Evolutionary conservation across 306 rosid species (phyloP).

Genomic region (Lagenaria siceraria): DNA sequence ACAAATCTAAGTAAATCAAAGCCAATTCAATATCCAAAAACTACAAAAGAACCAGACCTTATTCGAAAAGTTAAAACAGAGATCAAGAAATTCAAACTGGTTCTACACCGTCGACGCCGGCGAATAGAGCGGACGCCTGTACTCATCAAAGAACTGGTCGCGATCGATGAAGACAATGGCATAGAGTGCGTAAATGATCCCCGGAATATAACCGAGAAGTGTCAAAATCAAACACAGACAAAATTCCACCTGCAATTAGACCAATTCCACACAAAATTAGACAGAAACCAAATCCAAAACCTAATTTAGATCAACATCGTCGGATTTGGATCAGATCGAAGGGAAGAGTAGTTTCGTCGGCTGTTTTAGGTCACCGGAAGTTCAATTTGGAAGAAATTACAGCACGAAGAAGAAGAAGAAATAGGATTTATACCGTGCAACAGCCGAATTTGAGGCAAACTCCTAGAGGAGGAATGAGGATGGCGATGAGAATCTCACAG

Average conservation of each 20-base stretch:
- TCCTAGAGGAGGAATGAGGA: slow-evolving; percentile 12
- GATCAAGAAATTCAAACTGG: background rate
- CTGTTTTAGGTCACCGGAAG: background rate
- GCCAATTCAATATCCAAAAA: background rate
- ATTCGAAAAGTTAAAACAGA: background rate
- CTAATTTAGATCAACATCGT: background rate
- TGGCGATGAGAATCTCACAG: slow-evolving; percentile 16
- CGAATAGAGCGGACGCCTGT: slow-evolving; percentile 67
- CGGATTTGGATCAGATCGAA: background rate
- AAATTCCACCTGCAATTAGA: slow-evolving; percentile 52
- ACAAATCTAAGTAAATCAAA: background rate
- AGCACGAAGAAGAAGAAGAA: background rate
- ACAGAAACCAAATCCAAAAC: background rate
- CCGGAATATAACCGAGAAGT: slow-evolving; percentile 74
- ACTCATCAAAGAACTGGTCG: slow-evolving; percentile 77
- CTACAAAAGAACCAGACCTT: background rate
- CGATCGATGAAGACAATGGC: slow-evolving; percentile 69
- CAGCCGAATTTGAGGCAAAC: slow-evolving; percentile 12
- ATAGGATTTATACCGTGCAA: slow-evolving; percentile 30
- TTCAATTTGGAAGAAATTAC: slow-evolving; percentile 2
- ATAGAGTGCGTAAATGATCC: slow-evolving; percentile 87
- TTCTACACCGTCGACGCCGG: slow-evolving; percentile 12
- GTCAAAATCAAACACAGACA: slow-evolving; percentile 79
- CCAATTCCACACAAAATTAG: background rate
- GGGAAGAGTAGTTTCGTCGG: background rate